phyloP scores from a whole-genome alignment of 148 eudicot genomes.

The Camellia sinensis region DNA sequence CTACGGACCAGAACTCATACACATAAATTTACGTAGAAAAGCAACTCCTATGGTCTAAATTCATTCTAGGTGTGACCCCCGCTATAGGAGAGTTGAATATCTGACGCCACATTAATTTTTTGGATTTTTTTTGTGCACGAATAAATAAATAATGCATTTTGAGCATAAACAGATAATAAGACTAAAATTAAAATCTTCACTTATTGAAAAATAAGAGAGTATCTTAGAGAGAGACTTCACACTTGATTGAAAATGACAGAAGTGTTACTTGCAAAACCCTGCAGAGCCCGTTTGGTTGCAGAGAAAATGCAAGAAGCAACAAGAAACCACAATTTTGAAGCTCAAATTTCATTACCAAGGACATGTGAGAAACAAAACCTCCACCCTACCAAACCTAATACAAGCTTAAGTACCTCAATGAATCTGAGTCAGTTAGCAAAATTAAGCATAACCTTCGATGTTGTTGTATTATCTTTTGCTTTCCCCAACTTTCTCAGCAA shows the following conservation, averaged over 20 bases:
- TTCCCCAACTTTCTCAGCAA: conserved; percentile 8
- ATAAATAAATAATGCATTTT: background rate
- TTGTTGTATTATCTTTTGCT: background rate
- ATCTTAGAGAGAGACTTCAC: background rate
- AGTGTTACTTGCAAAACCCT: background rate
- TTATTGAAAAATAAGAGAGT: background rate
- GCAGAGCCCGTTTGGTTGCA: background rate
- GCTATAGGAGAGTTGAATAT: too few relatives aligned
- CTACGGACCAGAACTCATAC: too few relatives aligned
- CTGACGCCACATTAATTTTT: too few relatives aligned
- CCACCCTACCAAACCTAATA: background rate
- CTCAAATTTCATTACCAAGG: background rate
- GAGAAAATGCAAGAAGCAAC: background rate
- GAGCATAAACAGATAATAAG: background rate
- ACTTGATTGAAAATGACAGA: background rate
- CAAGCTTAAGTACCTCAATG: background rate
- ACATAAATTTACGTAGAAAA: too few relatives aligned
- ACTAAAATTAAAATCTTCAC: background rate
- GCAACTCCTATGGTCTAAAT: too few relatives aligned
- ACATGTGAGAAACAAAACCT: background rate
- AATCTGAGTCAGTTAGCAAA: background rate
- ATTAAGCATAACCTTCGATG: background rate
- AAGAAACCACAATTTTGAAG: background rate
- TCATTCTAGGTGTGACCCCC: too few relatives aligned
- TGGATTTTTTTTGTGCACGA: too few relatives aligned